Evolutionary conservation across 805 yeast genomes (phyloP), one percentile per base, ranked within the genome.

Genomic region (Candida nitratophila): DNA sequence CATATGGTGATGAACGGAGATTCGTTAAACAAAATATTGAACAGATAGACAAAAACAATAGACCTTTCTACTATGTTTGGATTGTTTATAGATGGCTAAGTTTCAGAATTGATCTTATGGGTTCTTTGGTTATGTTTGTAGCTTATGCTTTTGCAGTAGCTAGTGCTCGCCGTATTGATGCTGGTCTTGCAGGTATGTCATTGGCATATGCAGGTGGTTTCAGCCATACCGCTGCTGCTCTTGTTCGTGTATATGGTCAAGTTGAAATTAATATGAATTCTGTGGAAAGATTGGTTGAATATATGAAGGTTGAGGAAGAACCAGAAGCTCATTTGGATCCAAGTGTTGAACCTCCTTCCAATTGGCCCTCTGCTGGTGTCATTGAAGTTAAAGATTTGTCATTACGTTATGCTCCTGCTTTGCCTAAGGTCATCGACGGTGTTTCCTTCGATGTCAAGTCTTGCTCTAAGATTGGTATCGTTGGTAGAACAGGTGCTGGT

Each of bases 401-500:
- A 1, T 73, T 93, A 54, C 76, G 96, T 55, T 91, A 91, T 64
- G 90, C 96, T 10, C 87, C 93, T n/a, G 79, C 79, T 31, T 69
- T 90, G 51, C 98, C 98, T n/a, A 70, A 78, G 52, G 99, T 93
- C 32, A 89, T 93, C 56, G 87, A 89, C 59, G 77, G 83, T 53
- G 95, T 89, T 27, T 67, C 93, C 0, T 91, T 93, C 66, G 74
- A 78, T 38, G 95, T 91, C 31, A 79, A 78, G 39, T 80, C 95
- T 26, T 79, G 76, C 48, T 73, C 79, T 53, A 93, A 93, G 61
- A 79, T 91, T 52, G 99, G 98, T 58, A 84, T 91, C 59, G 97
- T 93, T 46, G 99, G 99, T 26, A 81, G 99, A 64, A 91, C 99
- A 0, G 99, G 99, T 63, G 99, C 99, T 19, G 99, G 99, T 55